phyloP scores from a whole-genome alignment of 2,329 filamentous ascomycete species.

The Dothideomycetes sp. region DNA sequence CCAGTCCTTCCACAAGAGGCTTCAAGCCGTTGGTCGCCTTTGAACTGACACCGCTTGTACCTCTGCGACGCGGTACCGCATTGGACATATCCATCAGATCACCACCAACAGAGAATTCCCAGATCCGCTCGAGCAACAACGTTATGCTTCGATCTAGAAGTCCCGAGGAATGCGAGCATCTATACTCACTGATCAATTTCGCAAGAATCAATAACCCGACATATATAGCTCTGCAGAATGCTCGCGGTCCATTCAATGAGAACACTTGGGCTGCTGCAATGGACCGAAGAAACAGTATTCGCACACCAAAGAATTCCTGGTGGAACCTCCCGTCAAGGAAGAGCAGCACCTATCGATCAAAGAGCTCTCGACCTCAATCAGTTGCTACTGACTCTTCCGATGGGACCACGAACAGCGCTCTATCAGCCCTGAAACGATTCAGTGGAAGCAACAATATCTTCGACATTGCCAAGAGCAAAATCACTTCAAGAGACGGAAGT shows the following conservation, averaged over 20 bases:
- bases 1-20: slow-evolving; percentile 23
- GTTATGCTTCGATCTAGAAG: slow-evolving; percentile 83
- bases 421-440: slow-evolving; percentile 66
- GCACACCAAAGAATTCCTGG: slow-evolving; percentile 34
- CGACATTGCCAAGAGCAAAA: slow-evolving; percentile 70
- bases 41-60: slow-evolving; percentile 82
- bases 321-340: slow-evolving; percentile 43
- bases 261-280: slow-evolving; percentile 40
- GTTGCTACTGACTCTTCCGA: slow-evolving; percentile 65
- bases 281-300: slow-evolving; percentile 38
- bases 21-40: slow-evolving; percentile 53
- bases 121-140: slow-evolving; percentile 58
- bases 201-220: slow-evolving; percentile 87
- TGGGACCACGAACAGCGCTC: slow-evolving; percentile 66
- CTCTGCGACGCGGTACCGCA: slow-evolving; percentile 79
- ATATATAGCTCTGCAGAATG: slow-evolving; percentile 66
- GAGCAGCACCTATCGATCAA: slow-evolving; percentile 43
- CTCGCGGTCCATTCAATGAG: slow-evolving; percentile 48
- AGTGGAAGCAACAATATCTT: slow-evolving; percentile 61
- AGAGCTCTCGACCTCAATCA: slow-evolving; percentile 37
- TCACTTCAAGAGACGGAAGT: slow-evolving; percentile 46
- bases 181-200: slow-evolving; percentile 81
- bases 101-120: slow-evolving; percentile 62
- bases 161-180: slow-evolving; percentile 62
- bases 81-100: slow-evolving; percentile 92